These are phyloP conservation scores for Phycomyces nitens DNA, from an alignment of 192 early-diverging fungal genomes.

Conservation along the genomic window DNA sequence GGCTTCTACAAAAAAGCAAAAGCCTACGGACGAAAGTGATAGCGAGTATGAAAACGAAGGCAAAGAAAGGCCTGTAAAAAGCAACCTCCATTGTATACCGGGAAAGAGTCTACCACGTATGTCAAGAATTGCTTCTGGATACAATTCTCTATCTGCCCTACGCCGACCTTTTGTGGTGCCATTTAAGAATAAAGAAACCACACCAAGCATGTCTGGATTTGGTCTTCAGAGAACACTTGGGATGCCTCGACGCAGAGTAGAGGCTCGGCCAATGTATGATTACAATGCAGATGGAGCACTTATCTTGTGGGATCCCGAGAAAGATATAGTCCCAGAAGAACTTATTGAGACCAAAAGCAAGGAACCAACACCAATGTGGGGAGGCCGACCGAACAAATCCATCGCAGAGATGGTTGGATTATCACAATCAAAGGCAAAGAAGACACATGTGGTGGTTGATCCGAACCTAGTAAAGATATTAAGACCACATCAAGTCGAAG, in stretches of 20 bases:
- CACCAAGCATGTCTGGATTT: neutral
- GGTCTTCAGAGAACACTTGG: slow-evolving; percentile 45
- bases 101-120: neutral
- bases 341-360: neutral
- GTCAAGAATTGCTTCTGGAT: neutral
- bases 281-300: slow-evolving; percentile 81
- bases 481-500: slow-evolving; percentile 96
- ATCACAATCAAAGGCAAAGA: slow-evolving; percentile 37
- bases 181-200: neutral
- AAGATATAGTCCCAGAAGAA: slow-evolving; percentile 28
- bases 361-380: slow-evolving; percentile 6
- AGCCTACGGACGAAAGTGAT: no score
- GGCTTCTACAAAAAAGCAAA: no score
- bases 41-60: no score
- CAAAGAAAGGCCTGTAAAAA: no score
- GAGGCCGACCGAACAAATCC: slow-evolving; percentile 41
- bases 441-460: slow-evolving; percentile 81
- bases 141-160: neutral
- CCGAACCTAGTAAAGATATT: slow-evolving; percentile 80
- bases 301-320: slow-evolving; percentile 75
- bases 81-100: no score
- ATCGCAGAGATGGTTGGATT: slow-evolving; percentile 54
- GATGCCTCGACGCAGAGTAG: slow-evolving; percentile 47
- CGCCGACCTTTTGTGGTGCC: neutral
- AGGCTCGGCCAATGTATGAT: slow-evolving; percentile 70